Evolutionary conservation across 352 stramenopile genomes (phyloP).

Genomic region (Phytophthora crassamura): DNA sequence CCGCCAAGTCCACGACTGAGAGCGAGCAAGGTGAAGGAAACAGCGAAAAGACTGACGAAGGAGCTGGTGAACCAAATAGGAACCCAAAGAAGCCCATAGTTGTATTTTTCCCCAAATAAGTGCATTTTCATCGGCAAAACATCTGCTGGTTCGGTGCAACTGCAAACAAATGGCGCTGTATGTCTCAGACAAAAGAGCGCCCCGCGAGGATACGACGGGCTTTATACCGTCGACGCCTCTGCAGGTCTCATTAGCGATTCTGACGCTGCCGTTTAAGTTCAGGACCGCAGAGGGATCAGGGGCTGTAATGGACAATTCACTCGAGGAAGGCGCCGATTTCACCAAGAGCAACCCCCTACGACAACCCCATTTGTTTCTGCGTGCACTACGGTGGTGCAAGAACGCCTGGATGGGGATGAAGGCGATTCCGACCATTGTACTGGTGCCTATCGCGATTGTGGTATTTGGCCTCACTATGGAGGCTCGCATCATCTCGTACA

Average conservation of each 20-base stretch:
- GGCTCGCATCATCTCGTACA: conserved; percentile 1
- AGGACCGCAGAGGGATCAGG: no score
- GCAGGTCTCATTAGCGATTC: no score
- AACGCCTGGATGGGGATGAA: conserved; percentile 3
- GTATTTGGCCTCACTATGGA: conserved; percentile 19
- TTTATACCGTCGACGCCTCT: not conserved
- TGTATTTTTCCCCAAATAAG: no score
- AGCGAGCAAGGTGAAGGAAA: not conserved
- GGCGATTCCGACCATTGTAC: conserved; percentile 7
- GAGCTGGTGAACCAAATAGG: not conserved
- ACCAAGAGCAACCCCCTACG: not conserved
- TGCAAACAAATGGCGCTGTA: no score
- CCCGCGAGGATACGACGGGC: not conserved
- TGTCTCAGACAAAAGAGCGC: no score
- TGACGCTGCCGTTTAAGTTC: no score
- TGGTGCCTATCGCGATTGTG: conserved; percentile 15
- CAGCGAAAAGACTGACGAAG: conserved; percentile 36
- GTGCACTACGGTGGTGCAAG: not conserved
- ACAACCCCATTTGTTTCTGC: not conserved
- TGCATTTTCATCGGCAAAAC: no score
- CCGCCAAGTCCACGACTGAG: not conserved
- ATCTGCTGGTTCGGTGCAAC: no score
- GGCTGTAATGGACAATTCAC: not conserved
- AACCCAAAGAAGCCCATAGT: no score
- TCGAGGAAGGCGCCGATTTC: conserved; percentile 1